Evolutionary conservation across 352 stramenopile genomes (phyloP).

Genomic region (Globisporangium lucens): DNA sequence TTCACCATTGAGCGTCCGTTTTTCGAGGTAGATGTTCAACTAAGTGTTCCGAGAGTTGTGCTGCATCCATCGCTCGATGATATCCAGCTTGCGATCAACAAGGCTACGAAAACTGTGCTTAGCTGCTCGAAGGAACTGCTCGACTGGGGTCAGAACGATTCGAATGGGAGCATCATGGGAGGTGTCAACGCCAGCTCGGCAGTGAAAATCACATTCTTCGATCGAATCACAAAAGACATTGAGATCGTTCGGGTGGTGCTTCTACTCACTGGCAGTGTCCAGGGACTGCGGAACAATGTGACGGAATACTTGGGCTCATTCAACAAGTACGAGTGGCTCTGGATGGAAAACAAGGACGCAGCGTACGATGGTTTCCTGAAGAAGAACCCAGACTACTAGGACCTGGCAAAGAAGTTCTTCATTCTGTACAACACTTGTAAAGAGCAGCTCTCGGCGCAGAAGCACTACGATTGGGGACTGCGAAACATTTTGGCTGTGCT

Average conservation of each 20-base stretch:
- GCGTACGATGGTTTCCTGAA: constrained; percentile 94
- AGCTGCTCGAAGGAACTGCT: constrained; percentile 96
- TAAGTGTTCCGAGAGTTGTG: constrained; percentile 92
- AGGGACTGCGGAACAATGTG: constrained; percentile 97
- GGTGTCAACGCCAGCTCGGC: background rate
- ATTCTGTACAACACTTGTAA: constrained; percentile 91
- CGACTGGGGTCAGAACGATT: constrained; percentile 91
- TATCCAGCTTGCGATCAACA: constrained; percentile 98
- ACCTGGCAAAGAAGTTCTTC: constrained; percentile 91
- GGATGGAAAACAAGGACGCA: constrained; percentile 96
- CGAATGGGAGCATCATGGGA: constrained; percentile 7
- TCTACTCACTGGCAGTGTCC: constrained; percentile 96
- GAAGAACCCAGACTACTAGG: constrained; percentile 91
- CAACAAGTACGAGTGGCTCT: constrained; percentile 96
- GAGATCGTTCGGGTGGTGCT: constrained; percentile 97
- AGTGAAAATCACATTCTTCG: constrained; percentile 92
- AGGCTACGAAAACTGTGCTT: constrained; percentile 95
- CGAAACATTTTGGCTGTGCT: constrained; percentile 90
- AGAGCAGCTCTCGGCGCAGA: constrained; percentile 90
- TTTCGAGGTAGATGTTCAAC: constrained; percentile 97
- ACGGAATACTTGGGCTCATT: constrained; percentile 97
- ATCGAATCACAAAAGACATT: constrained; percentile 98
- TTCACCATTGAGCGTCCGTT: constrained; percentile 94
- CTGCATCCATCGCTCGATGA: constrained; percentile 96
- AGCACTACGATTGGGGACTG: constrained; percentile 92